Conservation (phyloP, 257 asterid species). For the Prunella vulgaris region DNA sequence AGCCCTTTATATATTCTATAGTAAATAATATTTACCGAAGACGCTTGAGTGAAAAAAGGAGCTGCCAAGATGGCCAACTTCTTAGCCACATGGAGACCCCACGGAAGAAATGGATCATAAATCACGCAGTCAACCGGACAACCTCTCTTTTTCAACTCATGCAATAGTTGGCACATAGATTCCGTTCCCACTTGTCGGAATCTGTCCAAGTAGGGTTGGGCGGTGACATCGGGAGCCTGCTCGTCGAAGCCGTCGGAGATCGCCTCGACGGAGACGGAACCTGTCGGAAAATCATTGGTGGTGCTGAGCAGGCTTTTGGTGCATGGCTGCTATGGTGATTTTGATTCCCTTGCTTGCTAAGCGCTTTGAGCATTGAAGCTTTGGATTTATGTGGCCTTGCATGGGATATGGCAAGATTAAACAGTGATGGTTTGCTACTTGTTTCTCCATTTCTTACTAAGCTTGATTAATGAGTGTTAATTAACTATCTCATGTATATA, state of each 20-base stretch:
- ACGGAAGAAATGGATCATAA: constrained; percentile 19
- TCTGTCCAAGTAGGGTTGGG: neutral
- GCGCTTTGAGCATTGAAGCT: constrained; percentile 42
- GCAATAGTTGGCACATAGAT: constrained; percentile 12
- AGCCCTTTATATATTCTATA: neutral
- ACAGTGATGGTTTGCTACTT: constrained; percentile 22
- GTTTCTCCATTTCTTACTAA: constrained; percentile 17
- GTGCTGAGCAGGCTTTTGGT: constrained; percentile 11
- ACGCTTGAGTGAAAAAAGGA: constrained; percentile 20
- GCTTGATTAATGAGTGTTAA: too few relatives aligned
- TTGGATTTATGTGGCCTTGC: constrained; percentile 45
- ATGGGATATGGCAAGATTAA: constrained; percentile 28
- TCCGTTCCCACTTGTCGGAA: constrained; percentile 17
- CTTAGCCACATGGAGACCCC: constrained; percentile 22
- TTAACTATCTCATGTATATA: too few relatives aligned
- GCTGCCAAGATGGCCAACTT: constrained; percentile 14
- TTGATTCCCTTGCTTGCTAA: constrained; percentile 17
- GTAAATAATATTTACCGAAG: constrained; percentile 15
- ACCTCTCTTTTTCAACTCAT: constrained; percentile 8
- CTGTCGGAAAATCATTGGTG: neutral
- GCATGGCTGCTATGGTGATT: constrained; percentile 26
- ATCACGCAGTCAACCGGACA: constrained; percentile 19
- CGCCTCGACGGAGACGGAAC: constrained; percentile 17
- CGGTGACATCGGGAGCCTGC: too few relatives aligned
- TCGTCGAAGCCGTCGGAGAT: constrained; percentile 31